A percentile compares a stretch with the other conserved stretches of the same genome.
Conservation (phyloP, 192 early-diverging fungal species). For the Backusella westeae region DNA sequence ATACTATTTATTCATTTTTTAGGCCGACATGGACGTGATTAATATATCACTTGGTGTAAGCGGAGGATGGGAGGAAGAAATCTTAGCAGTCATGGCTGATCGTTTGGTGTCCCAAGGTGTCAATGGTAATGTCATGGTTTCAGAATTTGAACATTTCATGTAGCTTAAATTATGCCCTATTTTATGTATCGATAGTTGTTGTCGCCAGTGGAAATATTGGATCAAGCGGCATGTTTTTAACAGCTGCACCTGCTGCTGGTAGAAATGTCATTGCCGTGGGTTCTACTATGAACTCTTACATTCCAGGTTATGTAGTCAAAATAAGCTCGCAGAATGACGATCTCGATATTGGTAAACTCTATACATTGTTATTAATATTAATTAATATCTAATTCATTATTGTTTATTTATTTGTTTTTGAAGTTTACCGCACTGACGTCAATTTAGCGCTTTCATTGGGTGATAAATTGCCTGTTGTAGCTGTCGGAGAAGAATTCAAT, state of each 20-base stretch:
- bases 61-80: slow-evolving; percentile 59
- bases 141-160: not conserved
- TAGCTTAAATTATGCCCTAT: not conserved
- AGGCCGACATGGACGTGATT: slow-evolving; percentile 70
- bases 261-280: slow-evolving; percentile 57
- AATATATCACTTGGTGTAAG: slow-evolving; percentile 80
- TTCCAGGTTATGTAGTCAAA: slow-evolving; percentile 31
- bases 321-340: not conserved
- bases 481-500: slow-evolving; percentile 37
- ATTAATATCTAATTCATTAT: not conserved
- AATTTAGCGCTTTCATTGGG: slow-evolving; percentile 1
- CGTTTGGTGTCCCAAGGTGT: slow-evolving; percentile 43
- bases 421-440: slow-evolving; percentile 20
- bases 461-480: slow-evolving; percentile 28
- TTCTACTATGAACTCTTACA: slow-evolving; percentile 39
- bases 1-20: not conserved
- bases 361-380: not conserved
- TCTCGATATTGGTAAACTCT: slow-evolving; percentile 13
- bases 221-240: slow-evolving; percentile 55
- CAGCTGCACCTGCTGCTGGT: slow-evolving; percentile 56
- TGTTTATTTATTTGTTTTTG: not conserved
- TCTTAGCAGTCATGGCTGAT: slow-evolving; percentile 56
- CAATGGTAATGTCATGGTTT: slow-evolving; percentile 16
- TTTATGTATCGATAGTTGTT: slow-evolving; percentile 38
- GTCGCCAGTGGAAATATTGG: slow-evolving; percentile 68